A percentile compares a stretch with the other conserved stretches of the same genome.
Evolutionary conservation across 164 flowering plant genomes (phyloP).

Genomic region (Liquidambar formosana): DNA sequence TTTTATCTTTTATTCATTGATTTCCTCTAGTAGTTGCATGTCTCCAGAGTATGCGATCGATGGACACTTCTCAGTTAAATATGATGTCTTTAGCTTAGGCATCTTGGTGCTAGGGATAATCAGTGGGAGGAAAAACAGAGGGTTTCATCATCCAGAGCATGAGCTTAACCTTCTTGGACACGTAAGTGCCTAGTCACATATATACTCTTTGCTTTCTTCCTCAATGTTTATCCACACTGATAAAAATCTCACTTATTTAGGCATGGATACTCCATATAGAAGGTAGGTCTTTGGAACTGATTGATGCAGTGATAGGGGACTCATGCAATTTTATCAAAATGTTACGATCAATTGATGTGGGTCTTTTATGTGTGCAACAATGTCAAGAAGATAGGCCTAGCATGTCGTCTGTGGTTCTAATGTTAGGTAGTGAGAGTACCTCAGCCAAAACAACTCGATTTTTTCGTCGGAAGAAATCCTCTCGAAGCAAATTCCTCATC

Average conservation of each 20-base stretch:
- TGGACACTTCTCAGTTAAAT: conserved; percentile 10
- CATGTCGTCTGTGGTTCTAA: conserved; percentile 24
- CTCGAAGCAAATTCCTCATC: too few species aligned
- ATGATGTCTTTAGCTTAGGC: conserved; percentile 9
- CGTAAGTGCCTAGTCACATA: neutral
- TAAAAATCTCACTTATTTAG: conserved; percentile 1
- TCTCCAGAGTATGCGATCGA: conserved; percentile 14
- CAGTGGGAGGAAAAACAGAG: conserved; percentile 8
- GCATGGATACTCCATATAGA: conserved; percentile 29
- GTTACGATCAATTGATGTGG: conserved; percentile 23
- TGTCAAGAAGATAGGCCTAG: conserved; percentile 25
- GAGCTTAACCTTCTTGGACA: conserved; percentile 4
- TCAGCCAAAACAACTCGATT: too few species aligned
- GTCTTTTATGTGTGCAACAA: conserved; percentile 29
- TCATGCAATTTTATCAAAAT: neutral
- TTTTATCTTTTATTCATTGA: neutral
- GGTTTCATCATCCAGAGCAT: conserved; percentile 4
- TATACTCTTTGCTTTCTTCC: too few species aligned
- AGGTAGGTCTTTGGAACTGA: conserved; percentile 17
- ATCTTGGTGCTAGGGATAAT: conserved; percentile 11
- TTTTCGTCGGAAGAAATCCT: too few species aligned
- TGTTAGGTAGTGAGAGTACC: conserved; percentile 12
- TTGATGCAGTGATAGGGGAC: too few species aligned
- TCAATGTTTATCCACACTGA: too few species aligned
- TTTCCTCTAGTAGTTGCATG: conserved; percentile 7